Evolutionary conservation across 2,329 filamentous ascomycete species (phyloP).

Genomic region (Epichloe elymi): DNA sequence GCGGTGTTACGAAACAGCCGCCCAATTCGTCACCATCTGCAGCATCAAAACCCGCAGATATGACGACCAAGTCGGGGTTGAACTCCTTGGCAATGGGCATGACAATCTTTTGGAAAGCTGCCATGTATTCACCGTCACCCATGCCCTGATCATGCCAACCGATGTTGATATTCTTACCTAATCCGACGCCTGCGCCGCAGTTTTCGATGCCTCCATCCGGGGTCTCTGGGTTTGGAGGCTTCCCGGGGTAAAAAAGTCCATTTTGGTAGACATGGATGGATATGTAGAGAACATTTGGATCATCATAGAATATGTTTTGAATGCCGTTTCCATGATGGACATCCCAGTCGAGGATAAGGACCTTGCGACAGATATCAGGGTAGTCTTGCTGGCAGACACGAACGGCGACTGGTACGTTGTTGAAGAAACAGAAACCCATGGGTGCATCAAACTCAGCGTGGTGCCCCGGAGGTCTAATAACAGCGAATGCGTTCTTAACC

Average conservation of each 20-base stretch:
- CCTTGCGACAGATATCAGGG: constrained; percentile 68
- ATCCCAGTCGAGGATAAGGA: constrained; percentile 89
- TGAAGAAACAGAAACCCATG: constrained; percentile 95
- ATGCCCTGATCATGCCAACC: constrained; percentile 61
- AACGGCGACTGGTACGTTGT: constrained; percentile 92
- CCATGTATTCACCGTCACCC: constrained; percentile 94
- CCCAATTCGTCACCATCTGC: constrained; percentile 87
- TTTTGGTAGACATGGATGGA: constrained; percentile 82
- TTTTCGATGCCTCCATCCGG: constrained; percentile 50
- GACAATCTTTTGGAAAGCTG: constrained; percentile 87
- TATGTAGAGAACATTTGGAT: constrained; percentile 91
- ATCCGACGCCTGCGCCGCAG: constrained; percentile 39
- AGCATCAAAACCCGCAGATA: constrained; percentile 92
- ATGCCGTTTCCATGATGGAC: constrained; percentile 79
- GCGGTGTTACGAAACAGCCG: constrained; percentile 80
- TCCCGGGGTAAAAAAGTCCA: constrained; percentile 73
- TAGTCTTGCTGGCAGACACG: constrained; percentile 74
- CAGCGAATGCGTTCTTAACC: constrained; percentile 89
- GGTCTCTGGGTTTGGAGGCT: constrained; percentile 40
- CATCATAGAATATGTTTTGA: constrained; percentile 89
- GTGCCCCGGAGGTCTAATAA: constrained; percentile 89
- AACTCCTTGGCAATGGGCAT: constrained; percentile 96
- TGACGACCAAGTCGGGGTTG: constrained; percentile 83
- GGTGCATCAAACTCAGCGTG: constrained; percentile 78
- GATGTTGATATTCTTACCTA: constrained; percentile 54